Conservation (phyloP, 192 early-diverging fungal species). For the Podochytrium sp. region DNA sequence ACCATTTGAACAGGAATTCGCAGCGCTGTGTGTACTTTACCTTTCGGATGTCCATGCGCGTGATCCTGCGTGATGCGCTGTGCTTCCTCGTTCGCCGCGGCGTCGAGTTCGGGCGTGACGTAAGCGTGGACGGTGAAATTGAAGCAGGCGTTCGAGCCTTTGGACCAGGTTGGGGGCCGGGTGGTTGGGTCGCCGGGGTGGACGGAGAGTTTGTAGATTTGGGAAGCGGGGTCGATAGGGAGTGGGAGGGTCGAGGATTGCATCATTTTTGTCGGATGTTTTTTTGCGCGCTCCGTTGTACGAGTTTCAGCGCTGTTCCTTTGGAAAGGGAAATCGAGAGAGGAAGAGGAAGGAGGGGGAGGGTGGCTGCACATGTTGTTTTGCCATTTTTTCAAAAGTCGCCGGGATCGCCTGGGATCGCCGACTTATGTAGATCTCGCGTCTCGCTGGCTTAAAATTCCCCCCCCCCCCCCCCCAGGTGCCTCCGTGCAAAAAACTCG, state of each 20-base stretch:
- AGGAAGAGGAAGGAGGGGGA: too few species aligned
- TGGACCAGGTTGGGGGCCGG: constrained; percentile 34
- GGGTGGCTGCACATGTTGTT: too few species aligned
- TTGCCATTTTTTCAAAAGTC: too few species aligned
- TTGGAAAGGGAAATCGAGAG: too few species aligned
- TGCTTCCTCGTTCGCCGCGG: constrained; percentile 24
- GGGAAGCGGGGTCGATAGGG: constrained; percentile 4
- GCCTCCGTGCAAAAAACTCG: too few species aligned
- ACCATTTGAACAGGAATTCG: neutral
- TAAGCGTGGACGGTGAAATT: constrained; percentile 52
- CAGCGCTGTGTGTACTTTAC: neutral
- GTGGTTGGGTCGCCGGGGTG: neutral
- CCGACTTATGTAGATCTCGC: too few species aligned
- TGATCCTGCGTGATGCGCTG: constrained; percentile 18
- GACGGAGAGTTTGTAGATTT: constrained; percentile 32
- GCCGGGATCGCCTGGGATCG: too few species aligned
- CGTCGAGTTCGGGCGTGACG: constrained; percentile 31
- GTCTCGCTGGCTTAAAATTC: too few species aligned
- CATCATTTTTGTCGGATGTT: neutral
- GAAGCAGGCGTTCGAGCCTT: constrained; percentile 54
- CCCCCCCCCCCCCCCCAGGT: too few species aligned
- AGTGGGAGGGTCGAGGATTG: neutral
- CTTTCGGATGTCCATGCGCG: constrained; percentile 17
- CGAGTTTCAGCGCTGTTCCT: too few species aligned
- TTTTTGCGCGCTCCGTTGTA: too few species aligned